Evolutionary conservation across 2,329 filamentous ascomycete species (phyloP).

Genomic region (Colletotrichum camelliae): DNA sequence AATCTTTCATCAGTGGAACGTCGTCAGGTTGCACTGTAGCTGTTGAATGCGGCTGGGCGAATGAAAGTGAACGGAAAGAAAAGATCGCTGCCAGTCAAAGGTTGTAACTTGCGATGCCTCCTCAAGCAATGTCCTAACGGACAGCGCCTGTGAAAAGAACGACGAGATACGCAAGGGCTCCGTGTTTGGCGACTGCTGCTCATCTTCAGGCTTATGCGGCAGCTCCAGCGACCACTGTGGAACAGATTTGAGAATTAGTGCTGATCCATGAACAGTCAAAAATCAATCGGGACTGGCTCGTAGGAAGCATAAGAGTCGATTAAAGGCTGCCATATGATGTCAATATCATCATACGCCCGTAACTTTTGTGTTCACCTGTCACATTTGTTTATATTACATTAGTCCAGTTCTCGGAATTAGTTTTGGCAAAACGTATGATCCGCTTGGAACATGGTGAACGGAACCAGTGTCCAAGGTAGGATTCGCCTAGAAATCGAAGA

Average conservation of each 20-base stretch:
- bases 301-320: background rate
- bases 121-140: background rate
- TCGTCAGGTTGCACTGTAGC: background rate
- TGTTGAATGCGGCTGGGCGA: background rate
- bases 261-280: background rate
- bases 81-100: background rate
- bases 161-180: background rate
- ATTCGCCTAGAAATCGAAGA: background rate
- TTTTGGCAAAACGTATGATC: no score
- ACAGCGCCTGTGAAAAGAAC: background rate
- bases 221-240: background rate
- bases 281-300: background rate
- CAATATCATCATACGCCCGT: background rate
- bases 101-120: background rate
- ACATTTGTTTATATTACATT: background rate
- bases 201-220: background rate
- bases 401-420: no score
- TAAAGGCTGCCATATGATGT: background rate
- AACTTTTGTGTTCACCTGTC: rapidly evolving
- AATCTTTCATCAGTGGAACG: slow-evolving; percentile 32
- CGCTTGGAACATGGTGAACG: background rate
- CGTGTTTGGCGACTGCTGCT: background rate
- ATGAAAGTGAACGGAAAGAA: background rate
- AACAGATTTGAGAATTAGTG: background rate
- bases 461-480: background rate